These are phyloP conservation scores for Emericellopsis terricola DNA, from an alignment of 495 filamentous ascomycete species.

Conservation along the genomic window DNA sequence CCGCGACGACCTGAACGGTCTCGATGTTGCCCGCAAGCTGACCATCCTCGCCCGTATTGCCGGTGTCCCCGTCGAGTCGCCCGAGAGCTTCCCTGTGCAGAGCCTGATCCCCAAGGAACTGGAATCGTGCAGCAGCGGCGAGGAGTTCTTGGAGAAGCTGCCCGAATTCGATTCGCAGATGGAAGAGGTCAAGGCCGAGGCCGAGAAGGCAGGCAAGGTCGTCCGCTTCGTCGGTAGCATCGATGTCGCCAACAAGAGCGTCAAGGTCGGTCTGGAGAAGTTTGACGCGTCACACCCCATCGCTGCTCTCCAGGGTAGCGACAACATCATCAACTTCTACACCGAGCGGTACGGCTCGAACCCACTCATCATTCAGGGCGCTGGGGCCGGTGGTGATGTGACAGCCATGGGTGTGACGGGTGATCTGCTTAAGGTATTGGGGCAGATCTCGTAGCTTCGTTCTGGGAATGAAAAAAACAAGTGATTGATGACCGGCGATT, in stretches of 20 bases:
- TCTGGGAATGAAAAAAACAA: not conserved
- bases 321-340: conserved; percentile 97
- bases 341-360: conserved; percentile 82
- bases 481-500: not conserved
- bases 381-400: conserved; percentile 84
- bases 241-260: conserved; percentile 51
- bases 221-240: conserved; percentile 88
- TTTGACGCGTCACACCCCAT: conserved; percentile 72
- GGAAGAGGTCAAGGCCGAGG: conserved; percentile 58
- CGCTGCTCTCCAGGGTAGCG: conserved; percentile 84
- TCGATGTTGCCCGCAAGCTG: conserved; percentile 92
- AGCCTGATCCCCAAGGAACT: conserved; percentile 73
- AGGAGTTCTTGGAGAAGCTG: conserved; percentile 65
- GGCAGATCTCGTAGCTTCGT: conserved; percentile 16
- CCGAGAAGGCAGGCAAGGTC: conserved; percentile 76
- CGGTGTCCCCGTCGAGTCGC: conserved; percentile 57
- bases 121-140: conserved; percentile 50
- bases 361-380: conserved; percentile 84
- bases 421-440: conserved; percentile 73
- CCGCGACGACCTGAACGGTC: conserved; percentile 84
- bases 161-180: conserved; percentile 68
- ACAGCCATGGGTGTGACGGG: conserved; percentile 91
- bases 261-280: conserved; percentile 81
- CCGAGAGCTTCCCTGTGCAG: conserved; percentile 79
- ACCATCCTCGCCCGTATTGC: conserved; percentile 78